These are phyloP conservation scores for Phytophthora multivora DNA, from an alignment of 352 stramenopile species.

Conservation along the genomic window DNA sequence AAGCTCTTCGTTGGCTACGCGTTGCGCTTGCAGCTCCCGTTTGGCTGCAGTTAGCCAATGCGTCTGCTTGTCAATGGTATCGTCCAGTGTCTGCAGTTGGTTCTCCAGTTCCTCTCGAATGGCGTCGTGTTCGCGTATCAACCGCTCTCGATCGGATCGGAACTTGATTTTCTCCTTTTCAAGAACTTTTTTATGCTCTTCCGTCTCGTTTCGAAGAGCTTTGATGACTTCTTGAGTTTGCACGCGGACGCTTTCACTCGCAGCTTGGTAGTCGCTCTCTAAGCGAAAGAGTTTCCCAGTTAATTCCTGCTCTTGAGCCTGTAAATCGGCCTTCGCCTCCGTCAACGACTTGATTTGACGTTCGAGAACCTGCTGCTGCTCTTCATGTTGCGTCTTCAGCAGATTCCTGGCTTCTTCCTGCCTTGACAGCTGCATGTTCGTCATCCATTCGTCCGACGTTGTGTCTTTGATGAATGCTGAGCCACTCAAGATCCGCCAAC, in stretches of 20 bases:
- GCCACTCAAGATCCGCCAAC: slow-evolving; percentile 56
- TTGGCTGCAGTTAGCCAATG: slow-evolving; percentile 78
- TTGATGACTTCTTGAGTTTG: slow-evolving; percentile 55
- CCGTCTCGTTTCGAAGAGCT: slow-evolving; percentile 42
- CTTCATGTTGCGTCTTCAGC: slow-evolving; percentile 55
- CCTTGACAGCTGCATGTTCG: slow-evolving; percentile 50
- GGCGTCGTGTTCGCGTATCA: slow-evolving; percentile 48
- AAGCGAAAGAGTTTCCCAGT: slow-evolving; percentile 38
- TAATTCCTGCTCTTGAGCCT: slow-evolving; percentile 41
- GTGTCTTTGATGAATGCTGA: slow-evolving; percentile 60
- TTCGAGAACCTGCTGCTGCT: slow-evolving; percentile 42
- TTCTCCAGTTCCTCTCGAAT: slow-evolving; percentile 50
- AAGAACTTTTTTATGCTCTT: slow-evolving; percentile 33
- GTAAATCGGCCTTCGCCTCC: slow-evolving; percentile 45
- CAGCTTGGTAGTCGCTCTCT: slow-evolving; percentile 54
- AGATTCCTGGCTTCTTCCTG: slow-evolving; percentile 54
- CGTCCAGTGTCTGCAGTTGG: slow-evolving; percentile 35
- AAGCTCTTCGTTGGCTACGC: slow-evolving; percentile 73
- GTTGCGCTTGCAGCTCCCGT: slow-evolving; percentile 66
- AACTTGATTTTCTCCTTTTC: slow-evolving; percentile 38
- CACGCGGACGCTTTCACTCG: slow-evolving; percentile 48
- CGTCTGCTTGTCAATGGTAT: slow-evolving; percentile 46
- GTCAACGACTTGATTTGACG: slow-evolving; percentile 53
- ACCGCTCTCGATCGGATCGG: slow-evolving; percentile 40
- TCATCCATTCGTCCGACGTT: slow-evolving; percentile 77